A percentile compares a stretch with the other conserved stretches of the same genome.
Conservation (phyloP, 2,329 filamentous ascomycete species). For the Macrophomina tecta region DNA sequence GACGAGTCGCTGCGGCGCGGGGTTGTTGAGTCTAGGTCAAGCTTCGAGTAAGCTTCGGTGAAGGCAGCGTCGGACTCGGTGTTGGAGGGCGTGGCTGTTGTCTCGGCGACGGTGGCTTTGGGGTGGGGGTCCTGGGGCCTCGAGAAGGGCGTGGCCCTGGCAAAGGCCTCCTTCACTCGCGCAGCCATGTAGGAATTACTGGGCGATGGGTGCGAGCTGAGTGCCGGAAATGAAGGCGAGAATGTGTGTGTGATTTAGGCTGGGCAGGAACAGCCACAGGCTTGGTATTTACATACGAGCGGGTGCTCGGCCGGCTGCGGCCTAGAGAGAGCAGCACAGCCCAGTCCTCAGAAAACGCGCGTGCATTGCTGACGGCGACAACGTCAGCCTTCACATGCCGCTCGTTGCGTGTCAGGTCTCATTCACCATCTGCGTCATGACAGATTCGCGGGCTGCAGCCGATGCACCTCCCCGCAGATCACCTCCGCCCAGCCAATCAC, state of each 20-base stretch:
- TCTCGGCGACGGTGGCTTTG: slow-evolving; percentile 8
- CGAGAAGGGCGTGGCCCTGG: slow-evolving; percentile 10
- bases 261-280: slow-evolving; percentile 1
- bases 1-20: background rate
- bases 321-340: slow-evolving; percentile 2
- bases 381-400: slow-evolving; percentile 25
- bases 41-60: slow-evolving; percentile 23
- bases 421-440: slow-evolving; percentile 16
- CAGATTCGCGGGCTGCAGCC: background rate
- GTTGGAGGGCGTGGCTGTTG: slow-evolving; percentile 6
- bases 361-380: slow-evolving; percentile 17
- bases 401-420: slow-evolving; percentile 11
- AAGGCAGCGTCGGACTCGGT: slow-evolving; percentile 1
- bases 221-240: background rate
- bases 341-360: background rate
- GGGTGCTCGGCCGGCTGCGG: background rate
- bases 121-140: background rate
- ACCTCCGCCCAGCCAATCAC: slow-evolving; percentile 11
- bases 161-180: slow-evolving; percentile 15
- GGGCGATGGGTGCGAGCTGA: background rate
- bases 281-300: slow-evolving; percentile 14
- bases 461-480: background rate
- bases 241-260: background rate
- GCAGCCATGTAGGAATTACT: slow-evolving; percentile 8
- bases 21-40: slow-evolving; percentile 2